Evolutionary conservation across 2,329 filamentous ascomycete genomes (phyloP).

Genomic region (Fusarium miscanthi): DNA sequence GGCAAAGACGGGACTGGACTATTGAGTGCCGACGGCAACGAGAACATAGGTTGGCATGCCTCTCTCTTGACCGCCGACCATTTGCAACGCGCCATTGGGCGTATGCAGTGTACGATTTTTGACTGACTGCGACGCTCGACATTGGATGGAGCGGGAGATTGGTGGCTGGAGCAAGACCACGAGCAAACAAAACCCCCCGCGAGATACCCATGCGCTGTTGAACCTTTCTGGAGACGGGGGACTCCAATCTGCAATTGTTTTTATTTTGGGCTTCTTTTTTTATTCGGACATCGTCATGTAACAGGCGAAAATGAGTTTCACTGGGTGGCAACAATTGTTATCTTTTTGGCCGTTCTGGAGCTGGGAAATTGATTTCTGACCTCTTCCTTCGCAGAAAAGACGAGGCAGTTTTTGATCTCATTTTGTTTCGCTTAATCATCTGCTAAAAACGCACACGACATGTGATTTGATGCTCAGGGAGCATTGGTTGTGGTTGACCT

Average conservation of each 20-base stretch:
- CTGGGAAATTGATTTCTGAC: constrained; percentile 44
- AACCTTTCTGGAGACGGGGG: constrained; percentile 46
- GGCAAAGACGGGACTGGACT: constrained; percentile 19
- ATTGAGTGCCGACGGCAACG: constrained; percentile 26
- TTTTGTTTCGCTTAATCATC: constrained; percentile 13
- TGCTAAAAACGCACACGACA: constrained; percentile 16
- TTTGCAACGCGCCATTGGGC: constrained; percentile 41
- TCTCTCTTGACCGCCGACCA: constrained; percentile 34
- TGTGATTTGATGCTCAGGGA: constrained; percentile 40
- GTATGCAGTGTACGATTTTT: constrained; percentile 45
- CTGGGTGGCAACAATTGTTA: constrained; percentile 34
- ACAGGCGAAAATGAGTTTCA: constrained; percentile 35
- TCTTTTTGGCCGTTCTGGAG: constrained; percentile 38
- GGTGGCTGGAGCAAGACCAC: constrained; percentile 43
- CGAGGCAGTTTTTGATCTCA: constrained; percentile 22
- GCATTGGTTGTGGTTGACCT: constrained; percentile 13
- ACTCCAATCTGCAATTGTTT: constrained; percentile 43
- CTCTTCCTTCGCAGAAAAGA: constrained; percentile 25
- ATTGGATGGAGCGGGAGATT: constrained; percentile 45
- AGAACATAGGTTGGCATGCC: constrained; percentile 24
- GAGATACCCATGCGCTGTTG: constrained; percentile 47
- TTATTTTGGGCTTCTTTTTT: constrained; percentile 37
- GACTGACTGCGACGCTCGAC: constrained; percentile 40
- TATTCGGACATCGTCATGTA: constrained; percentile 24
- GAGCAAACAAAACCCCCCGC: constrained; percentile 45